Conservation (phyloP, 768 basidiomycete species). For the Hemileccinum impolitum region DNA sequence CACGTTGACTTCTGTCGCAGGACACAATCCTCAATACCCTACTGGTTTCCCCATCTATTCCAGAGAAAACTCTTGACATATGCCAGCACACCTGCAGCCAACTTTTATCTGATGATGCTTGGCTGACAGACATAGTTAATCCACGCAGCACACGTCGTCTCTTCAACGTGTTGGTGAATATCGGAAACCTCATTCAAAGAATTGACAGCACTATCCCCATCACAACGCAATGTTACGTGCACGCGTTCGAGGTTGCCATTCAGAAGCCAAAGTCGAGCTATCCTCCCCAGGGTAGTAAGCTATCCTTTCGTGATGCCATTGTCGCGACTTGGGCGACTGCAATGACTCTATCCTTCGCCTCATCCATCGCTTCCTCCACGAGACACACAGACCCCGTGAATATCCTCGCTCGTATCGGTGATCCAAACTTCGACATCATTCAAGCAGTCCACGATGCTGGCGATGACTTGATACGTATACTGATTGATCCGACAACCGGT, state of each 20-base stretch:
- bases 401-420: conserved; percentile 24
- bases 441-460: conserved; percentile 34
- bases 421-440: conserved; percentile 37
- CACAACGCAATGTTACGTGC: conserved; percentile 37
- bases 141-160: conserved; percentile 38
- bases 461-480: conserved; percentile 29
- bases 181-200: conserved; percentile 35
- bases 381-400: conserved; percentile 19
- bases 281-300: conserved; percentile 15
- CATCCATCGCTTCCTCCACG: conserved; percentile 21
- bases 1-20: conserved; percentile 18
- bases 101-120: conserved; percentile 25
- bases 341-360: conserved; percentile 27
- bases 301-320: conserved; percentile 37
- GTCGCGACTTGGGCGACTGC: conserved; percentile 37
- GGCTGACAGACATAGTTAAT: conserved; percentile 21
- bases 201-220: conserved; percentile 25
- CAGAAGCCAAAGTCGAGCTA: conserved; percentile 25
- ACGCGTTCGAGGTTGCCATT: conserved; percentile 42
- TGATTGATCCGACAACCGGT: conserved; percentile 35
- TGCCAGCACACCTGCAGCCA: conserved; percentile 33
- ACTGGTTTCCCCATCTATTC: conserved; percentile 26
- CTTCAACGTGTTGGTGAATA: conserved; percentile 44
- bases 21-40: conserved; percentile 24
- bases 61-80: conserved; percentile 30